Evolutionary conservation across 768 basidiomycete species (phyloP).

Genomic region (Nidularia pulvinata): DNA sequence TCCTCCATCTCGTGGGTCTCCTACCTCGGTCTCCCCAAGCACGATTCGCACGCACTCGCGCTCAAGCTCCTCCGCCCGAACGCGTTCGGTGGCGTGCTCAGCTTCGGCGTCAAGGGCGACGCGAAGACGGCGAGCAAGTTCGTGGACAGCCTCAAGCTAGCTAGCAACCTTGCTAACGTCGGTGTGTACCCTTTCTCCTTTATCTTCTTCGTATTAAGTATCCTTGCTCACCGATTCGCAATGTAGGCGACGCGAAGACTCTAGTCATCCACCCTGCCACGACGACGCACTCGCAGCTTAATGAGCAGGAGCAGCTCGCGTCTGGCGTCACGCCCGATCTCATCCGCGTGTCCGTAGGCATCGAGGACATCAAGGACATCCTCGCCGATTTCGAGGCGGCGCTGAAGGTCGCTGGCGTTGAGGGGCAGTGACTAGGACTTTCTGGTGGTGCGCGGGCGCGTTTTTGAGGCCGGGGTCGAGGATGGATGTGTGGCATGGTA

Average conservation of each 20-base stretch:
- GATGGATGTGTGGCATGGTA: too few species aligned
- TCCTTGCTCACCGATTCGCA: too few species aligned
- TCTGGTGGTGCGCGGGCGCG: too few species aligned
- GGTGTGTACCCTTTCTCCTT: too few species aligned
- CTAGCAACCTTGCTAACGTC: slow-evolving; percentile 74
- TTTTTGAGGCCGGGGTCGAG: too few species aligned
- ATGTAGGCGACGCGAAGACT: slow-evolving; percentile 84
- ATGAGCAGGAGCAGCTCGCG: slow-evolving; percentile 53
- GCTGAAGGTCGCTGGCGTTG: slow-evolving; percentile 19
- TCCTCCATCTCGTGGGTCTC: slow-evolving; percentile 75
- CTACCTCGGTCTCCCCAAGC: slow-evolving; percentile 68
- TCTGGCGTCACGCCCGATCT: slow-evolving; percentile 79
- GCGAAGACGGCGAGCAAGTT: slow-evolving; percentile 49
- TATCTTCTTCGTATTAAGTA: too few species aligned
- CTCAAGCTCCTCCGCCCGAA: slow-evolving; percentile 51
- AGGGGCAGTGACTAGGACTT: too few species aligned
- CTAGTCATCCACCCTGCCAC: slow-evolving; percentile 78
- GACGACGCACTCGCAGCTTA: slow-evolving; percentile 77
- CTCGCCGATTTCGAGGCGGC: slow-evolving; percentile 40
- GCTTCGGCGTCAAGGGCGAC: slow-evolving; percentile 73
- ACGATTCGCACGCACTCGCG: slow-evolving; percentile 61
- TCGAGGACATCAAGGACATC: slow-evolving; percentile 40
- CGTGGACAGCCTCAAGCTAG: slow-evolving; percentile 71
- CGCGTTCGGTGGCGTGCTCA: slow-evolving; percentile 72
- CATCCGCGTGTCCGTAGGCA: slow-evolving; percentile 55